Percentiles rank a stretch among this genome's conserved stretches.
Evolutionary conservation across 805 yeast genomes (phyloP).

Genomic region (Teunomyces tritomae): DNA sequence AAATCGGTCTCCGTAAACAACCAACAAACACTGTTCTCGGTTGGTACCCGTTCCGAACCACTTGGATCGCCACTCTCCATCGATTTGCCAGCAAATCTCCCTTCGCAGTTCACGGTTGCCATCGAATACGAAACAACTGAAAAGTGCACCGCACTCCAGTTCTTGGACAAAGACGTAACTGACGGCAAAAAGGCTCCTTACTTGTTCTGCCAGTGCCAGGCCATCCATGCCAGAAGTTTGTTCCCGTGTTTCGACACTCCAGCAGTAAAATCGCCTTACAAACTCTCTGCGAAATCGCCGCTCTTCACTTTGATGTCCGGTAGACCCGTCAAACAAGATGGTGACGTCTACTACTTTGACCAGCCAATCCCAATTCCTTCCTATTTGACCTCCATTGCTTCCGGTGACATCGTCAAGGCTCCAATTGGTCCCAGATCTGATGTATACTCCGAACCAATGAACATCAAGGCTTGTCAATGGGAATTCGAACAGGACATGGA

Average conservation of each 20-base stretch:
- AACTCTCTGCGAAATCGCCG: conserved; percentile 25
- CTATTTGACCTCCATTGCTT: conserved; percentile 33
- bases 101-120: conserved; percentile 10
- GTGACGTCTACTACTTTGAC: conserved; percentile 21
- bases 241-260: conserved; percentile 40
- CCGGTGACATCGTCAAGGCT: conserved; percentile 29
- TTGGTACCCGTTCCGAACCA: conserved; percentile 14
- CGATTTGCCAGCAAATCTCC: conserved; percentile 6
- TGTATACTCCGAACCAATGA: conserved; percentile 27
- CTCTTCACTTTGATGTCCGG: conserved; percentile 30
- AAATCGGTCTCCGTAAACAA: conserved; percentile 19
- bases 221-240: conserved; percentile 35
- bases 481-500: conserved; percentile 37
- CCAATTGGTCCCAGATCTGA: conserved; percentile 35
- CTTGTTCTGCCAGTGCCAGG: conserved; percentile 36
- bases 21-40: conserved; percentile 8
- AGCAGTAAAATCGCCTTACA: conserved; percentile 27
- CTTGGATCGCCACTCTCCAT: conserved; percentile 27
- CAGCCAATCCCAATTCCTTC: conserved; percentile 38
- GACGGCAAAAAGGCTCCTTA: conserved; percentile 33
- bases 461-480: conserved; percentile 29
- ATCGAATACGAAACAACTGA: conserved; percentile 27
- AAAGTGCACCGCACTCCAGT: conserved; percentile 33
- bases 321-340: conserved; percentile 17
- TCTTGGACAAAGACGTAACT: conserved; percentile 21